Conservation (phyloP, 208 protist species). For the Phytomonas francai region DNA sequence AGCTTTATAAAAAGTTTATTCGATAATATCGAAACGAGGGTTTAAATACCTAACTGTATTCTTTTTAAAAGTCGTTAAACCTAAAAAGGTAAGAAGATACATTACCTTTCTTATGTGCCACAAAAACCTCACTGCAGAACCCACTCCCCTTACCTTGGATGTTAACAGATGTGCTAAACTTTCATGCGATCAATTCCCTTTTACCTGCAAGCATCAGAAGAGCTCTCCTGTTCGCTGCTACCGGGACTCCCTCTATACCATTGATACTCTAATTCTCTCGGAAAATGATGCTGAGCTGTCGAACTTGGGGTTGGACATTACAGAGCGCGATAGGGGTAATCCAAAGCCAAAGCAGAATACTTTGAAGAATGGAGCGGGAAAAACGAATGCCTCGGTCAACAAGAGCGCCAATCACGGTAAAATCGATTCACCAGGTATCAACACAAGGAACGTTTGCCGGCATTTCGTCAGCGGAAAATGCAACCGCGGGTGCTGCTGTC, state of each 20-base stretch:
- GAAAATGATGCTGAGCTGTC: not conserved
- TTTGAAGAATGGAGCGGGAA: not conserved
- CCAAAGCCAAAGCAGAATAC: not conserved
- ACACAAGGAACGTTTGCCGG: slow-evolving; percentile 35
- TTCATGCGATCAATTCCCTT: not conserved
- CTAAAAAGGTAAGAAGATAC: not conserved
- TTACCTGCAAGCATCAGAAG: not conserved
- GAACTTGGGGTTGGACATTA: not conserved
- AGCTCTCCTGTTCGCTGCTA: not conserved
- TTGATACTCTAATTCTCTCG: not conserved
- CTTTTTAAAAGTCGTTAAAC: not conserved
- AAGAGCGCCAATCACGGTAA: not conserved
- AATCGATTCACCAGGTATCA: not conserved
- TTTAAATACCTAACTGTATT: not conserved
- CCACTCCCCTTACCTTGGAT: not conserved
- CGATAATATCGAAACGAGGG: not conserved
- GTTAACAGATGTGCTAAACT: not conserved
- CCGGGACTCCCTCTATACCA: not conserved
- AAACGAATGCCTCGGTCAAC: not conserved
- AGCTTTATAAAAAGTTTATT: not conserved
- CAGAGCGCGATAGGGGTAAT: not conserved
- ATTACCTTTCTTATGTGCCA: not conserved
- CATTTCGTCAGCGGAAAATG: slow-evolving; percentile 50
- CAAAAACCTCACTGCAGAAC: not conserved
- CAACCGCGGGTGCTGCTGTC: slow-evolving; percentile 52